phyloP scores from a whole-genome alignment of 129 eudicot species.

The Scalesia atractyloides region DNA sequence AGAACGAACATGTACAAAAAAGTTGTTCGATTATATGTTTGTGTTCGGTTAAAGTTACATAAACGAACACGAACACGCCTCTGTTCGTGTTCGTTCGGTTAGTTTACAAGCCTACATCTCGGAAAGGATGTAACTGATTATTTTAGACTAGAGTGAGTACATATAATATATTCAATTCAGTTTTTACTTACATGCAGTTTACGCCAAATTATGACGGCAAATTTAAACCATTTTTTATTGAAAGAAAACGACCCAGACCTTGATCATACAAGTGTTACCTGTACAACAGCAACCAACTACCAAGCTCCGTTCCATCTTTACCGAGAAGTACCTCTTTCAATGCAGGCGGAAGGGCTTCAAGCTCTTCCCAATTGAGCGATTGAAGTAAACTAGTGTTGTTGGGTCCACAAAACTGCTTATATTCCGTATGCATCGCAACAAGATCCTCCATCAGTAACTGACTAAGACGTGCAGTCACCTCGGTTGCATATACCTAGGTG shows the following conservation, averaged over 20 bases:
- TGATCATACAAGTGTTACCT: slow-evolving; percentile 48
- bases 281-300: slow-evolving; percentile 80
- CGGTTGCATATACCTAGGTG: slow-evolving; percentile 82
- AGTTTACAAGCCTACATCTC: no score
- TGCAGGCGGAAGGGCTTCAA: slow-evolving; percentile 69
- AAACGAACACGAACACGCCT: no score
- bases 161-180: not conserved
- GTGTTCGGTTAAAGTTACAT: no score
- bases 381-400: slow-evolving; percentile 46
- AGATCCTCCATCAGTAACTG: slow-evolving; percentile 92
- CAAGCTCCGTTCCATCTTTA: slow-evolving; percentile 64
- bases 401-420: slow-evolving; percentile 78
- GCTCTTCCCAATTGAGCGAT: slow-evolving; percentile 74
- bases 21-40: no score
- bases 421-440: slow-evolving; percentile 79
- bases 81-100: no score
- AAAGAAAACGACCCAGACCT: not conserved
- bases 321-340: slow-evolving; percentile 64
- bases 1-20: no score
- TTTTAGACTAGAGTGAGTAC: not conserved
- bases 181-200: not conserved
- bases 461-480: slow-evolving; percentile 69
- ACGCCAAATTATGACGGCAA: not conserved
- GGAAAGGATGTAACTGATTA: no score
- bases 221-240: not conserved